A percentile compares a stretch with the other conserved stretches of the same genome.
Evolutionary conservation across 1,139 yeast genomes (phyloP).

Genomic region (Arxiozyma bovina): DNA sequence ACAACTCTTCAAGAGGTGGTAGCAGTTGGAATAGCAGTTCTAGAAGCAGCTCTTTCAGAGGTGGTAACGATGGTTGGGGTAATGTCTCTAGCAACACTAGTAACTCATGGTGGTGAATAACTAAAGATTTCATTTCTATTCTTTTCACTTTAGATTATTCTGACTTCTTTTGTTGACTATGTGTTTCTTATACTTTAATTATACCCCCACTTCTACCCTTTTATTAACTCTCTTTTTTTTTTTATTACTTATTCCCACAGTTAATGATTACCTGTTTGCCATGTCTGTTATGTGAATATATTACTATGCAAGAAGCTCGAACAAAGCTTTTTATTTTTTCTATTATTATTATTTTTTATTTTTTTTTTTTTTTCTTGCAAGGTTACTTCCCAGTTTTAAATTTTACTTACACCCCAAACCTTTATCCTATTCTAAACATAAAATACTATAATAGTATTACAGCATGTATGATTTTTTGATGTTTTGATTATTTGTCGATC

Average conservation of each 20-base stretch:
- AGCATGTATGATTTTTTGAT: neutral
- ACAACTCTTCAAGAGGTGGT: slow-evolving; percentile 18
- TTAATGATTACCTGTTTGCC: slow-evolving; percentile 5
- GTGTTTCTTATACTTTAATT: neutral
- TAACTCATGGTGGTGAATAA: slow-evolving; percentile 22
- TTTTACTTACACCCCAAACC: neutral
- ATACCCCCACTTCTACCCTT: neutral
- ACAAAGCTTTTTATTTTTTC: neutral
- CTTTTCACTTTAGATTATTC: neutral
- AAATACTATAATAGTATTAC: neutral
- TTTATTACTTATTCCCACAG: neutral
- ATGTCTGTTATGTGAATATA: slow-evolving; percentile 3
- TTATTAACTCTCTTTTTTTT: neutral
- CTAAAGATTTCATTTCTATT: neutral
- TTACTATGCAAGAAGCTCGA: neutral
- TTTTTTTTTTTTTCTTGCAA: neutral
- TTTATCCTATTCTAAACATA: neutral
- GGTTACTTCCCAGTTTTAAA: too few relatives aligned
- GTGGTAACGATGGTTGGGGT: slow-evolving; percentile 18
- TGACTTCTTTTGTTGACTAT: neutral
- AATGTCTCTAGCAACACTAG: slow-evolving; percentile 3
- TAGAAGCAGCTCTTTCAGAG: slow-evolving; percentile 29
- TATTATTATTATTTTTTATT: neutral
- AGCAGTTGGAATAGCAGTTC: slow-evolving; percentile 9
- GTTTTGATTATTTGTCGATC: neutral